phyloP scores from a whole-genome alignment of 805 yeast genomes.

The Starmerella geochares region DNA sequence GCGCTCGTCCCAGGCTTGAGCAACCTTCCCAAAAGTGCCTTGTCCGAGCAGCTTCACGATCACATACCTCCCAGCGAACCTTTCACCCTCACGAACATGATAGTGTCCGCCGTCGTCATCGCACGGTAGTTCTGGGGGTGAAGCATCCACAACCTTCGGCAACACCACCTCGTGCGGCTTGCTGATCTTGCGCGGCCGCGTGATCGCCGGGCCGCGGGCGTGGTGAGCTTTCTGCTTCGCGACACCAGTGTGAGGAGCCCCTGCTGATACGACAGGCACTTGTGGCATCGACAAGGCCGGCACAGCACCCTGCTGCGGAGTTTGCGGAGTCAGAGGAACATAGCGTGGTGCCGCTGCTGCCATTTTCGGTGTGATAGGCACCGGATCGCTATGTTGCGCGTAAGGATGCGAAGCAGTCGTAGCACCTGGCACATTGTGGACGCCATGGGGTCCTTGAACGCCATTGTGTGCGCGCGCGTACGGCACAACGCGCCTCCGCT shows the following conservation, averaged over 20 bases:
- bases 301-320: slow-evolving; percentile 7
- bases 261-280: background rate
- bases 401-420: background rate
- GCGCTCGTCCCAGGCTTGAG: slow-evolving; percentile 63
- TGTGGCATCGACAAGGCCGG: background rate
- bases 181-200: slow-evolving; percentile 10
- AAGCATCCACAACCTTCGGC: slow-evolving; percentile 22
- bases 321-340: slow-evolving; percentile 15
- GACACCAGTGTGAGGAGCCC: background rate
- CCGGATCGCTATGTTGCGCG: background rate
- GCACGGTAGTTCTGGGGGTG: slow-evolving; percentile 17
- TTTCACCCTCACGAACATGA: slow-evolving; percentile 30
- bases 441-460: background rate
- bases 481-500: slow-evolving; percentile 15
- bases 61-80: slow-evolving; percentile 54
- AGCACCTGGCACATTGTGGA: background rate
- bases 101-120: slow-evolving; percentile 31
- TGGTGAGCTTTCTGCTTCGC: background rate
- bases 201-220: background rate
- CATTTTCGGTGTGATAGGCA: slow-evolving; percentile 1
- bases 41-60: slow-evolving; percentile 69
- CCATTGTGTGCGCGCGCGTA: background rate
- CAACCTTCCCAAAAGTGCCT: slow-evolving; percentile 88
- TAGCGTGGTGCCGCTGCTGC: background rate
- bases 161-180: slow-evolving; percentile 25